Base-by-base conservation (phyloP, 768 basidiomycete species). In the Suillus hirtellus region DNA sequence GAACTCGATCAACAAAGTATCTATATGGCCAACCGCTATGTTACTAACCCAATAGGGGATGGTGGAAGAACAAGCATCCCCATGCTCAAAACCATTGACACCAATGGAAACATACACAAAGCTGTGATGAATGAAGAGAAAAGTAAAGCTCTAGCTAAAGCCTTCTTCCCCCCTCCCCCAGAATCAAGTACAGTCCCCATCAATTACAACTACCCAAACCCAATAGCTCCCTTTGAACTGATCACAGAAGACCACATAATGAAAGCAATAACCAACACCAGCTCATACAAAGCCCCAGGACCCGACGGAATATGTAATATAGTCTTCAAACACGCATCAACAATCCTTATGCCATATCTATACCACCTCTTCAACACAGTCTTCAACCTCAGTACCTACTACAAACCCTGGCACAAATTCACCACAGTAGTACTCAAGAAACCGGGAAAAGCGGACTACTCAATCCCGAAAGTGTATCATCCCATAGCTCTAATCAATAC, bases 401-500 rank as follows among this genome's bases (percentile, higher is more conserved):
- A 8, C 4, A 9, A 46, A 3, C 44, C 44, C 0, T 46, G 44
- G 44, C 2, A 9, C 0, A 9, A 46, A 10, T 46, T 46, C n/a
- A 46, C 44, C 1, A 46, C n/a, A 1, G 44, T 21, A 9, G 44
- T 46, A 2, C n/a, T 46, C 0, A 59, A 70, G 0, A 81, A 83
- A 63, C 79, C 78, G 0, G 76, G 76, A 0, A 75, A 75, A 42
- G 59, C 72, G 0, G 65, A 73, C 62, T 83, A 83, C 64, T 71
- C 67, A 0, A 34, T 69, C 0, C 61, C 79, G 0, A 77, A 75
- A 42, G 72, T 78, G 0, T 78, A 78, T 50, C 60, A 74, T 0
- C 82, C 80, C 0, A 79, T 83, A 3, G 74, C 72, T 0, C 75
- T 82, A 0, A 67, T 79, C 2, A 67, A 77, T 47, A 75, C 73